These are phyloP conservation scores for Phyllosticta citribraziliensis DNA, from an alignment of 2,329 filamentous ascomycete species.

Conservation along the genomic window DNA sequence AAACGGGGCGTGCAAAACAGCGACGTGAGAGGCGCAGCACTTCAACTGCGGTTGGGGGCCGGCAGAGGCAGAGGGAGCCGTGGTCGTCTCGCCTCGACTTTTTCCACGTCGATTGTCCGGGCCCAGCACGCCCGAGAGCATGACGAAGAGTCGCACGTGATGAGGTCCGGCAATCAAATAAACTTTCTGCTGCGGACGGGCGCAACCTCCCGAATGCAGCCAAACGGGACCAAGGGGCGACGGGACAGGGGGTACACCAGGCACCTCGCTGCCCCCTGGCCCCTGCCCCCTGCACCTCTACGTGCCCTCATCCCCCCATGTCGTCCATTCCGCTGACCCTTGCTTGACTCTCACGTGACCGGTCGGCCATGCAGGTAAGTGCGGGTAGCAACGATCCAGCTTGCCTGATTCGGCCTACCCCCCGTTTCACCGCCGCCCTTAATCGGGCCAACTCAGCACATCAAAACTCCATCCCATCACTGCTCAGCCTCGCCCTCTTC, in stretches of 20 bases:
- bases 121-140: constrained; percentile 2
- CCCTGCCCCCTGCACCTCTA: background rate
- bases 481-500: constrained; percentile 11
- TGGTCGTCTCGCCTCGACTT: background rate
- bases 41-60: background rate
- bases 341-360: constrained; percentile 12
- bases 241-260: background rate
- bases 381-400: constrained; percentile 4
- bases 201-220: constrained; percentile 8
- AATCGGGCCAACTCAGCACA: constrained; percentile 8
- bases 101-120: background rate
- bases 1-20: background rate
- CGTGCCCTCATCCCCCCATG: background rate
- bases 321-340: background rate
- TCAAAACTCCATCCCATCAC: background rate
- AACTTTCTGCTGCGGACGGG: constrained; percentile 10
- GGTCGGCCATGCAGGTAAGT: constrained; percentile 10
- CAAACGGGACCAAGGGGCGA: background rate
- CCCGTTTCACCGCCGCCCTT: constrained; percentile 14
- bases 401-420: constrained; percentile 11
- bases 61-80: background rate
- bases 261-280: too few relatives aligned
- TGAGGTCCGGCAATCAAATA: constrained; percentile 6
- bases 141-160: constrained; percentile 8
- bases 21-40: background rate